Percentiles rank a stretch among this genome's conserved stretches.
phyloP scores from a whole-genome alignment of 2,329 filamentous ascomycete species.

The Bimuria novae-zelandiae region DNA sequence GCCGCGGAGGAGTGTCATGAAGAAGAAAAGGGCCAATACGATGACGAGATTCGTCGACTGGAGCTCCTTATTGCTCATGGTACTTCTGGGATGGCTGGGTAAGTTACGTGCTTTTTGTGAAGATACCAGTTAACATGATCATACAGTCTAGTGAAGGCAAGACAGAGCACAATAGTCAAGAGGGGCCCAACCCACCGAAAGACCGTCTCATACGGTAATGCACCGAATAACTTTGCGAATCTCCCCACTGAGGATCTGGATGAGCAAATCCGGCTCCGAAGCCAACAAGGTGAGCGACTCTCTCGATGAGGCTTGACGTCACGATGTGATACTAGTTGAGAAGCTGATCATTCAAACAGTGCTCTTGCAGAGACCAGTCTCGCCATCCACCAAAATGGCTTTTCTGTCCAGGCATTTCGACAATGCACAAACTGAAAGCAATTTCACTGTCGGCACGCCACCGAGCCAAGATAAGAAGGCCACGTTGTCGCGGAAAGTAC shows the following conservation, averaged over 20 bases:
- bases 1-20: conserved; percentile 39
- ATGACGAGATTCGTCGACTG: conserved; percentile 50
- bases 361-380: conserved; percentile 33
- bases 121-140: neutral
- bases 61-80: conserved; percentile 51
- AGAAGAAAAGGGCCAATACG: conserved; percentile 41
- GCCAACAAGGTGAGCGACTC: conserved; percentile 28
- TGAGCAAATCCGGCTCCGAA: conserved; percentile 28
- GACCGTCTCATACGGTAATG: conserved; percentile 17
- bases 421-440: conserved; percentile 28
- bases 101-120: neutral
- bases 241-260: conserved; percentile 28
- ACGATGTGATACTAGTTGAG: no score
- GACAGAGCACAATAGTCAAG: conserved; percentile 48
- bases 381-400: conserved; percentile 47
- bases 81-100: conserved; percentile 47
- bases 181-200: conserved; percentile 31
- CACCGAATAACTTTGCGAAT: conserved; percentile 12
- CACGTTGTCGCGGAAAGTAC: conserved; percentile 33
- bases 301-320: no score
- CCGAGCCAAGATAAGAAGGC: conserved; percentile 19
- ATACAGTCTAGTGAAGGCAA: conserved; percentile 44
- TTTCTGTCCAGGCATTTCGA: conserved; percentile 45
- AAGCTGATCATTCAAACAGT: conserved; percentile 18
- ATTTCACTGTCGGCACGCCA: conserved; percentile 42